phyloP scores from a whole-genome alignment of 345 rosid genomes.

The Populus pruinosa region DNA sequence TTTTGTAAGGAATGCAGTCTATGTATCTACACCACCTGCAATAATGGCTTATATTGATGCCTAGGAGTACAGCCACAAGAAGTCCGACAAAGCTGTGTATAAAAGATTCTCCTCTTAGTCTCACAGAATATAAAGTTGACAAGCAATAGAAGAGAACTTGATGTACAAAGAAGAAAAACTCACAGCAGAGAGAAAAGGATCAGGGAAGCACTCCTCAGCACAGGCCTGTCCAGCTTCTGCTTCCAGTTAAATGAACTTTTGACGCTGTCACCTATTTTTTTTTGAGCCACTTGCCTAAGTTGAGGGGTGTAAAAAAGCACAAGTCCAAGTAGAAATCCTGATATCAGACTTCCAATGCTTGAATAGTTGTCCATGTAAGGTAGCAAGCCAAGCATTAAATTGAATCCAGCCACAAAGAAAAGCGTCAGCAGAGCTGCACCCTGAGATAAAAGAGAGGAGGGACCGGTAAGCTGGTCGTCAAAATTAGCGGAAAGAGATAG shows the following conservation, averaged over 20 bases:
- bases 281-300: constrained; percentile 37
- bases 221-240: constrained; percentile 67
- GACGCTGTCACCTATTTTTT: constrained; percentile 41
- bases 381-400: constrained; percentile 67
- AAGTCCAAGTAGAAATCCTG: constrained; percentile 76
- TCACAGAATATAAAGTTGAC: background rate
- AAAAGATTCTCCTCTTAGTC: constrained; percentile 5
- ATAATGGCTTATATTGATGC: constrained; percentile 51
- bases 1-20: constrained; percentile 59
- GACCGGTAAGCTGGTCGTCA: constrained; percentile 13
- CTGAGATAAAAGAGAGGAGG: constrained; percentile 45
- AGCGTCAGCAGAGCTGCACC: constrained; percentile 50
- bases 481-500: constrained; percentile 6
- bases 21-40: constrained; percentile 70
- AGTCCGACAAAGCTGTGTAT: constrained; percentile 48
- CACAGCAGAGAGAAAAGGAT: constrained; percentile 52
- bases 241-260: constrained; percentile 45
- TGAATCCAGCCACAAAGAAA: constrained; percentile 39
- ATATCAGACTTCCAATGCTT: constrained; percentile 67
- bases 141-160: background rate
- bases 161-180: constrained; percentile 24
- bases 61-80: constrained; percentile 41
- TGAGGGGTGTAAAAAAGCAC: constrained; percentile 60
- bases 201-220: constrained; percentile 54
- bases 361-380: constrained; percentile 70